Evolutionary conservation across 768 basidiomycete species (phyloP).

Genomic region (Tulasnella sp.): DNA sequence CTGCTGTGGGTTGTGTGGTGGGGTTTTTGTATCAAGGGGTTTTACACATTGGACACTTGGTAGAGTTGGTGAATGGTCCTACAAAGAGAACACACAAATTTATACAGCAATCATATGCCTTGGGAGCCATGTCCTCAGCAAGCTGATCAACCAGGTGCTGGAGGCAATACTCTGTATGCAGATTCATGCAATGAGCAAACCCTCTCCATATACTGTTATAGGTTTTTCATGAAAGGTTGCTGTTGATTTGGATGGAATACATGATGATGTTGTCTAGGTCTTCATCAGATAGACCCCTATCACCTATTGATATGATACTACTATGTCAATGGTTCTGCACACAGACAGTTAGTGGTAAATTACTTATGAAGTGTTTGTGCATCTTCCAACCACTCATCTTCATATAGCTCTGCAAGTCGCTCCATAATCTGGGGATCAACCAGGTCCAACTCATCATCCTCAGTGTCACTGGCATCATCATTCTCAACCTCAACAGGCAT

Average conservation of each 20-base stretch:
- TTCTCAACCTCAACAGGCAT: too few relatives aligned
- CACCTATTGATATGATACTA: neutral
- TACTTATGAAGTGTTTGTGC: neutral
- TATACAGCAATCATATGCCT: constrained; percentile 35
- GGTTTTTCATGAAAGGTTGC: neutral
- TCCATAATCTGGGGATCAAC: neutral
- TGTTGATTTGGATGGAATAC: neutral
- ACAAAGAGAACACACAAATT: constrained; percentile 34
- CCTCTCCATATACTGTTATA: neutral
- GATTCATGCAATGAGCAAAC: neutral
- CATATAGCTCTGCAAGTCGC: neutral
- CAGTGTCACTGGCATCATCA: too few relatives aligned
- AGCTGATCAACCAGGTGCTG: neutral
- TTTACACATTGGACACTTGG: constrained; percentile 33
- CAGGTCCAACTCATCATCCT: neutral
- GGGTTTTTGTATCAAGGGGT: constrained; percentile 21
- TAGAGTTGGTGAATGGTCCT: constrained; percentile 26
- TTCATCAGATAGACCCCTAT: neutral
- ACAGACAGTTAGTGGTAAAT: too few relatives aligned
- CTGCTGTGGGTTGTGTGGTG: constrained; percentile 23
- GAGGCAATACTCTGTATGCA: neutral
- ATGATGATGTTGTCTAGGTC: neutral
- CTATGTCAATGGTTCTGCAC: neutral
- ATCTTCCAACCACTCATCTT: neutral
- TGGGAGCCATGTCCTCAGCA: constrained; percentile 25